Conservation (phyloP, 164 flowering plant genomes). For the Stephania yunnanensis region DNA sequence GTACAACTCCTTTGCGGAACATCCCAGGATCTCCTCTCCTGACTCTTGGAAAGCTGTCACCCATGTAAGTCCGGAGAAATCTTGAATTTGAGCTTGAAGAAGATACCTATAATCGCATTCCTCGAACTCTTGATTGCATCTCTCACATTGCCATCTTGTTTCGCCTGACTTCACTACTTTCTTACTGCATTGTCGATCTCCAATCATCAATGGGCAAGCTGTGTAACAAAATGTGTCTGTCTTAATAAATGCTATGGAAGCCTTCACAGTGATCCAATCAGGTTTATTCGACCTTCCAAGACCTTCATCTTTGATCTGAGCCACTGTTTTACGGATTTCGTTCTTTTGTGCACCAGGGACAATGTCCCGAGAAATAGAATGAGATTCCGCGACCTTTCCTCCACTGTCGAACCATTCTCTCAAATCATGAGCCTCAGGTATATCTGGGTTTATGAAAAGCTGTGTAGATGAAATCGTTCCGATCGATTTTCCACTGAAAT, state of each 20-base stretch:
- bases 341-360: slow-evolving; percentile 45
- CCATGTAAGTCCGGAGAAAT: slow-evolving; percentile 89
- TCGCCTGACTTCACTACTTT: slow-evolving; percentile 66
- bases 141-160: slow-evolving; percentile 77
- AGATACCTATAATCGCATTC: slow-evolving; percentile 93
- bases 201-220: slow-evolving; percentile 92
- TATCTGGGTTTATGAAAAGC: slow-evolving; percentile 81
- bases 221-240: slow-evolving; percentile 84
- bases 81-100: slow-evolving; percentile 88
- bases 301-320: slow-evolving; percentile 86
- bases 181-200: slow-evolving; percentile 86
- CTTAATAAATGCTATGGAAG: slow-evolving; percentile 64
- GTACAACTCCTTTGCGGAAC: slow-evolving; percentile 77
- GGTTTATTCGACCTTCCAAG: slow-evolving; percentile 86
- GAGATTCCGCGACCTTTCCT: slow-evolving; percentile 51
- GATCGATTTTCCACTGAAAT: slow-evolving; percentile 89
- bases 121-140: slow-evolving; percentile 82
- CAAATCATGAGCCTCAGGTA: slow-evolving; percentile 59
- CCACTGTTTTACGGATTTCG: slow-evolving; percentile 67
- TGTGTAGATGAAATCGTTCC: slow-evolving; percentile 86
- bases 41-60: slow-evolving; percentile 95
- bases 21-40: slow-evolving; percentile 85
- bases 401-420: slow-evolving; percentile 79
- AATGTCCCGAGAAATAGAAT: slow-evolving; percentile 71
- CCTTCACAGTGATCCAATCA: slow-evolving; percentile 84